Evolutionary conservation across 768 basidiomycete genomes (phyloP).

Genomic region (button mushroom (Agaricus bisporus)): DNA sequence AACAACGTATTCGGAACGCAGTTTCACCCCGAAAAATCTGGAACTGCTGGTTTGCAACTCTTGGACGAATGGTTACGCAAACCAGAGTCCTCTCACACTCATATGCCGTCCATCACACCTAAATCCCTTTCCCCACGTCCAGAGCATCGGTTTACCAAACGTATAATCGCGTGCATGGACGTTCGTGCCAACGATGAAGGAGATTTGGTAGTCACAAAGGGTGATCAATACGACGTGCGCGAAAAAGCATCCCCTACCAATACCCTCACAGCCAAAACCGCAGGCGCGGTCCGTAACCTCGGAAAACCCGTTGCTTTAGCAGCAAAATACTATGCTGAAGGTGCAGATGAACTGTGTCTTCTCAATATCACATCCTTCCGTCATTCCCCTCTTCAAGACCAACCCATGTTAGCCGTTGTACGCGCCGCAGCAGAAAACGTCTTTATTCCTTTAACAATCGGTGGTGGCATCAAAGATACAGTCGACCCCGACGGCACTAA

Average conservation of each 20-base stretch:
- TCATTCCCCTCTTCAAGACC: slow-evolving; percentile 89
- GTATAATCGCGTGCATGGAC: slow-evolving; percentile 96
- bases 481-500: slow-evolving; percentile 92
- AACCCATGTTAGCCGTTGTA: slow-evolving; percentile 97
- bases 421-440: slow-evolving; percentile 82
- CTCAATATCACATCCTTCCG: slow-evolving; percentile 99
- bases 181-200: slow-evolving; percentile 94
- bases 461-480: slow-evolving; percentile 95
- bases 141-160: slow-evolving; percentile 76
- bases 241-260: slow-evolving; percentile 44
- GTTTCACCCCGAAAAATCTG: slow-evolving; percentile 98
- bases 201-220: slow-evolving; percentile 98
- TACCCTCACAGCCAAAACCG: slow-evolving; percentile 35
- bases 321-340: slow-evolving; percentile 74
- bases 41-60: slow-evolving; percentile 75
- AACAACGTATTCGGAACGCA: slow-evolving; percentile 89
- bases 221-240: slow-evolving; percentile 97
- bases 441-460: slow-evolving; percentile 97
- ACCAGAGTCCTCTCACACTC: slow-evolving; percentile 35
- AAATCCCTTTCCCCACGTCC: slow-evolving; percentile 34
- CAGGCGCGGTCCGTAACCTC: slow-evolving; percentile 87
- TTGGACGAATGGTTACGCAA: slow-evolving; percentile 74
- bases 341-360: slow-evolving; percentile 95
- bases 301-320: slow-evolving; percentile 96
- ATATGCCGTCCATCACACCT: slow-evolving; percentile 24